Evolutionary conservation across 768 basidiomycete genomes (phyloP), one percentile per base, ranked within the genome.

Genomic region (Leccinum olivaceopallidum): DNA sequence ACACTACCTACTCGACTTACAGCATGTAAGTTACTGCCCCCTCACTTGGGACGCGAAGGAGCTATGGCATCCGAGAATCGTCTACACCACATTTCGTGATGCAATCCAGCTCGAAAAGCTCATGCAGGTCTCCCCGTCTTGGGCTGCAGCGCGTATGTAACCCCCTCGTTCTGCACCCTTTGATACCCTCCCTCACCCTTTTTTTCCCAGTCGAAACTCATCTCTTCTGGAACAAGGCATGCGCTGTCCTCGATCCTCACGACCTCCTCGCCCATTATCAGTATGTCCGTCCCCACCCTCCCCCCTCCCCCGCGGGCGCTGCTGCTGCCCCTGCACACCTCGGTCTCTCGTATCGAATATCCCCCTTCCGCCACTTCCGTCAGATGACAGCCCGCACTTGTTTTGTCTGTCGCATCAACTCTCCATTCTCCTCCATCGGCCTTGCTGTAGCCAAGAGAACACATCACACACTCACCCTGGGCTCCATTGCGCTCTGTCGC

Each of bases 341-440:
- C n/a, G 71, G 66, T 6, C 70, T 66, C 5, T 73, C 78, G 1
- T 73, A 76, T 49, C 77, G 76, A 57, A 68, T 82, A 44, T 77
- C 83, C 1, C 79, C 84, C 6, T 87, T 83, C 66, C 80, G 77
- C 49, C 89, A 90, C 67, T 86, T 85, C 70, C 85, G 83, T 48
- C 80, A 81, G 58, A 83, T 91, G 64, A 73, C 81, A 42, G 69
- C 65, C 24, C 78, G 72, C 60, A 81, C 81, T 30, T 92, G 90
- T 74, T 72, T 80, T 48, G 81, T 90, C 34, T 92, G 90, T 75
- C 83, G 89, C 18, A 77, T 91, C 67, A 91, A 90, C 71, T 72
- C 74, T 2, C 87, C 89, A 1, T 75, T 72, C 60, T 75, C 79
- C 4, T 77, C 74, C 34, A 61, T 73, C 5, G 89, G 88, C 6